phyloP scores from a whole-genome alignment of 2,329 filamentous ascomycete genomes.

The Graphilbum ipis-grandicollis region DNA sequence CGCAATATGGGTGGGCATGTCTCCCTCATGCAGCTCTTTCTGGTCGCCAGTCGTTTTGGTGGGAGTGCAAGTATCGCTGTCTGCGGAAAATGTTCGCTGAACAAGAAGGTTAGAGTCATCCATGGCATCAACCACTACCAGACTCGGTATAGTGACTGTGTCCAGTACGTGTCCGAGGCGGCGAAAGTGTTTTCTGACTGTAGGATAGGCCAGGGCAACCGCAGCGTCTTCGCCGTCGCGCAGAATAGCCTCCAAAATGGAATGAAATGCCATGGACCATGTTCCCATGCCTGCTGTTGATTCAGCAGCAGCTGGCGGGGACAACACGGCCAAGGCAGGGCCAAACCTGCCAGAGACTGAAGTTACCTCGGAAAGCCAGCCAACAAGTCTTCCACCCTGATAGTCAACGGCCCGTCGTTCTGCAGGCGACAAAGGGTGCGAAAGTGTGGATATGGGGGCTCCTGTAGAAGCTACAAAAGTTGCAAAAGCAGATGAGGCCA shows the following conservation, averaged over 20 bases:
- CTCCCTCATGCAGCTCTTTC: not conserved
- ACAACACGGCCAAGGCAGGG: slow-evolving; percentile 20
- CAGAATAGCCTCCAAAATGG: slow-evolving; percentile 35
- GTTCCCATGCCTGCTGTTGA: slow-evolving; percentile 12
- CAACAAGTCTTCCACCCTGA: slow-evolving; percentile 28
- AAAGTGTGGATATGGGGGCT: slow-evolving; percentile 19
- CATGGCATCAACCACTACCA: slow-evolving; percentile 36
- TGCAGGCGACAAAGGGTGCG: slow-evolving; percentile 14
- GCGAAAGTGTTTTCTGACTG: slow-evolving; percentile 33
- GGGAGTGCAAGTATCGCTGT: not conserved
- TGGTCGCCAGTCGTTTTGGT: not conserved
- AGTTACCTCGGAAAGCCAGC: slow-evolving; percentile 23
- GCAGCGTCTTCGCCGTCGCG: slow-evolving; percentile 43
- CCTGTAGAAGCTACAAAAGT: slow-evolving; percentile 22
- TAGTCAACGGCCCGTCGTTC: slow-evolving; percentile 24
- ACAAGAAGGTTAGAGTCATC: slow-evolving; percentile 34
- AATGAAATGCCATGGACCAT: slow-evolving; percentile 40
- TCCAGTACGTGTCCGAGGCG: slow-evolving; percentile 32
- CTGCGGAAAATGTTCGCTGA: not conserved
- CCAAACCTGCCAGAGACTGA: slow-evolving; percentile 33
- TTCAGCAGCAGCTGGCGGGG: not conserved
- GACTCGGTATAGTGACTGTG: slow-evolving; percentile 28
- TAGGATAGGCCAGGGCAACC: slow-evolving; percentile 37
- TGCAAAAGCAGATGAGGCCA: slow-evolving; percentile 17
- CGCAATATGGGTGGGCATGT: slow-evolving; percentile 10